These are phyloP conservation scores for Claviceps purpurea DNA, from an alignment of 2,329 filamentous ascomycete genomes.

Conservation along the genomic window DNA sequence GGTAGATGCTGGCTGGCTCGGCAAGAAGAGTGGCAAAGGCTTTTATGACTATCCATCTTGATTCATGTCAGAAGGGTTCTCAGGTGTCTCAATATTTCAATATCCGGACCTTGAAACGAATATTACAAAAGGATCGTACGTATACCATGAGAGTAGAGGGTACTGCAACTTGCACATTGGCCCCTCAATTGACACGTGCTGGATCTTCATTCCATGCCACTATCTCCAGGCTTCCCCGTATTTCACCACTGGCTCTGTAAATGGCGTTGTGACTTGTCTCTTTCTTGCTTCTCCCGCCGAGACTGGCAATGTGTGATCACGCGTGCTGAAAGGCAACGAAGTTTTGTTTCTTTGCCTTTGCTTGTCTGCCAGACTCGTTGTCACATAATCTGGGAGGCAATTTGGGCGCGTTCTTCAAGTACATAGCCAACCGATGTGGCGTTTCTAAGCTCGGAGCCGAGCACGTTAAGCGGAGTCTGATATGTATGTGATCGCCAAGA, in stretches of 20 bases:
- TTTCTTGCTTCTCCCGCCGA: not conserved
- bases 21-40: conserved; percentile 93
- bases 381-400: no score
- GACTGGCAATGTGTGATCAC: not conserved
- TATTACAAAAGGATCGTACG: not conserved
- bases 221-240: not conserved
- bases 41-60: conserved; percentile 69
- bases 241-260: not conserved
- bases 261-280: not conserved
- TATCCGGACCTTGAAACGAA: not conserved
- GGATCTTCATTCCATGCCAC: not conserved
- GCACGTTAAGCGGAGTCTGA: not conserved
- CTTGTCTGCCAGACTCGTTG: not conserved
- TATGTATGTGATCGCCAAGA: not conserved
- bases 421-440: not conserved
- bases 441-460: not conserved
- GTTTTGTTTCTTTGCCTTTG: no score
- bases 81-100: not conserved
- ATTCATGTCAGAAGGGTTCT: not conserved
- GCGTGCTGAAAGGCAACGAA: not conserved
- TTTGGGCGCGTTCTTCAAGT: not conserved
- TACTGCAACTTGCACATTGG: not conserved
- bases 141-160: not conserved
- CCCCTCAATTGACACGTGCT: not conserved
- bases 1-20: conserved; percentile 95